Base-by-base conservation (phyloP, 148 eudicot species). In the Chenopodium formosanum region DNA sequence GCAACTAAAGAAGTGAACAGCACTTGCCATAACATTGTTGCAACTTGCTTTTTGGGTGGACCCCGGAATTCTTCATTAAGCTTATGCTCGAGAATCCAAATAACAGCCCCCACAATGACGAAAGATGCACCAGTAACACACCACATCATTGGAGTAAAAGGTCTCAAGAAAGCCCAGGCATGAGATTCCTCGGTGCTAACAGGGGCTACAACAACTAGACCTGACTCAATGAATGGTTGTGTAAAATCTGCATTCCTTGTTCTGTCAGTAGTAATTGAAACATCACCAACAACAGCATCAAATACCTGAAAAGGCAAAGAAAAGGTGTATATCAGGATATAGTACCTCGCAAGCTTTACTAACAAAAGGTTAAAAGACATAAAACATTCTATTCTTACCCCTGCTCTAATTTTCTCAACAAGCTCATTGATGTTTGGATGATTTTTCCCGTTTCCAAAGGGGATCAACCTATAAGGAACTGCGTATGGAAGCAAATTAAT, bases 31-130 rank as follows among this genome's bases (percentile, higher is more conserved):
- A 91, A 62, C 23, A 87, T 80, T 22, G 97, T 93, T 67, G 78
- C 80, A 19, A 91, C 2, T 82, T 93, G 97, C 76, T 82, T 76
- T 79, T 82, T 87, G 37, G 94, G 94, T 53, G 97, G 86, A 52
- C 97, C 97, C 2, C 94, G 92, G 34, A 93, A 93, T 27, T 91
- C 94, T 81, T 91, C 92, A 66, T 93, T 93, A 7, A 82, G 65
- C 52, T 89, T 86, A 53, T 93, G 97, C 85, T 93, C 97, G 31
- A 93, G 84, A 75, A 88, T 81, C 97, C 97, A 93, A 44, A 93
- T 82, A 10, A 90, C 92, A n/a, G 79, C 73, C 32, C 93, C 97
- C 31, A 93, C 88, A 78, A 89, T 4, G 46, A 93, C 72, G 80
- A 91, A 90, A 82, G 80, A 90, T 52, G 72, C 62, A 14, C 88